A percentile compares a stretch with the other conserved stretches of the same genome.
phyloP scores from a whole-genome alignment of 208 protist genomes.

The Giardia muris region DNA sequence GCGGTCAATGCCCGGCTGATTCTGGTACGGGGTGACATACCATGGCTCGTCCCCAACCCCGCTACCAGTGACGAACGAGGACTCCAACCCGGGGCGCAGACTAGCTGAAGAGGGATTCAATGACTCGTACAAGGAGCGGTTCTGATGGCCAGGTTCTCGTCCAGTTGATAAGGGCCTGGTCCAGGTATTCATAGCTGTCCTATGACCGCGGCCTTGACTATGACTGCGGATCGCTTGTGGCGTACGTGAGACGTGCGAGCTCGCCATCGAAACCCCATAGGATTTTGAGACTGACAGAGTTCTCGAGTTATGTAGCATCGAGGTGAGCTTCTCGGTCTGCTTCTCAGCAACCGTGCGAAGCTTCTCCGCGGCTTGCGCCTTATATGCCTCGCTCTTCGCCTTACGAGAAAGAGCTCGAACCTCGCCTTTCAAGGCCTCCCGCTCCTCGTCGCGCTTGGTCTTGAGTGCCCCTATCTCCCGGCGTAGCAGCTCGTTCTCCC shows the following conservation, averaged over 20 bases:
- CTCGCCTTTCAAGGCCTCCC: not conserved
- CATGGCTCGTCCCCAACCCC: too few relatives aligned
- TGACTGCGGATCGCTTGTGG: too few relatives aligned
- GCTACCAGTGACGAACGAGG: too few relatives aligned
- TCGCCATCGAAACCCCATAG: not conserved
- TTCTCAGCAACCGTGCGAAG: not conserved
- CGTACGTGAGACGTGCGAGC: not conserved
- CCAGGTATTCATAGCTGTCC: too few relatives aligned
- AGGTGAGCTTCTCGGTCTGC: not conserved
- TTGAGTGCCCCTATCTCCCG: not conserved
- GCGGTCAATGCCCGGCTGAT: too few relatives aligned
- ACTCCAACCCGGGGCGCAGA: too few relatives aligned
- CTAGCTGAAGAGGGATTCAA: too few relatives aligned
- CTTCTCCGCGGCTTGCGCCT: not conserved
- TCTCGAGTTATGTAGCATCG: not conserved
- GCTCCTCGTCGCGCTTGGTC: not conserved
- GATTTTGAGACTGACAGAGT: not conserved
- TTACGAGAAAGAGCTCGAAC: not conserved
- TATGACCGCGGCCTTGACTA: too few relatives aligned
- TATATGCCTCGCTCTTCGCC: not conserved
- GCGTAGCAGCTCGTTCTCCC: not conserved
- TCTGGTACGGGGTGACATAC: too few relatives aligned
- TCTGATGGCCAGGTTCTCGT: too few relatives aligned
- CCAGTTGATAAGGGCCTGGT: too few relatives aligned
- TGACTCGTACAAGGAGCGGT: too few relatives aligned